Evolutionary conservation across 2,329 filamentous ascomycete species (phyloP).

Genomic region (Ophidiomyces ophidiicola): DNA sequence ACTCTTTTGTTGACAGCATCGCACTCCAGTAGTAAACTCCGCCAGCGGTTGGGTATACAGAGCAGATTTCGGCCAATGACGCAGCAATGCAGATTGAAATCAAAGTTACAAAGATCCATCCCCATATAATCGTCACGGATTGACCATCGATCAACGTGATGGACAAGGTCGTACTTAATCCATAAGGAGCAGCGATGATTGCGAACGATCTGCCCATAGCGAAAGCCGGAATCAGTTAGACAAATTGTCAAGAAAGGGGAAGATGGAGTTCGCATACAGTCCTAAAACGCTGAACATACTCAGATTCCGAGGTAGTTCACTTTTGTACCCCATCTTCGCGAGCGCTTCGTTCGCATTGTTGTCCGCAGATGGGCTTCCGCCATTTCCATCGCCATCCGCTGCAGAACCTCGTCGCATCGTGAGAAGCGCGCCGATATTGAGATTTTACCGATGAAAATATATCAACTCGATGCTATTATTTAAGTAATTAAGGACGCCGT

Average conservation of each 20-base stretch:
- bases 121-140: slow-evolving; percentile 57
- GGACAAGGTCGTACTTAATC: slow-evolving; percentile 55
- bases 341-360: slow-evolving; percentile 46
- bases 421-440: background rate
- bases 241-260: background rate
- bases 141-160: slow-evolving; percentile 58
- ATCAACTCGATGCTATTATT: too few species aligned
- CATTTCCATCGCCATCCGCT: background rate
- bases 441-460: too few species aligned
- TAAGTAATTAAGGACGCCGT: too few species aligned
- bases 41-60: slow-evolving; percentile 55
- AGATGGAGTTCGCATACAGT: slow-evolving; percentile 30
- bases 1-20: slow-evolving; percentile 53
- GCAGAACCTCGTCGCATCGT: slow-evolving; percentile 1
- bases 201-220: slow-evolving; percentile 47
- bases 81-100: slow-evolving; percentile 53
- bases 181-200: slow-evolving; percentile 62
- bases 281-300: slow-evolving; percentile 60
- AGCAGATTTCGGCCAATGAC: slow-evolving; percentile 57
- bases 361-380: slow-evolving; percentile 15
- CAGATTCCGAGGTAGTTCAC: slow-evolving; percentile 53
- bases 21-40: slow-evolving; percentile 62
- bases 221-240: background rate
- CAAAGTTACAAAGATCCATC: slow-evolving; percentile 54
- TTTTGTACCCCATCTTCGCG: slow-evolving; percentile 55